Evolutionary conservation across 2,329 filamentous ascomycete species (phyloP), one percentile per base, ranked within the genome.

Genomic region (Calonectria pseudoturangicola): DNA sequence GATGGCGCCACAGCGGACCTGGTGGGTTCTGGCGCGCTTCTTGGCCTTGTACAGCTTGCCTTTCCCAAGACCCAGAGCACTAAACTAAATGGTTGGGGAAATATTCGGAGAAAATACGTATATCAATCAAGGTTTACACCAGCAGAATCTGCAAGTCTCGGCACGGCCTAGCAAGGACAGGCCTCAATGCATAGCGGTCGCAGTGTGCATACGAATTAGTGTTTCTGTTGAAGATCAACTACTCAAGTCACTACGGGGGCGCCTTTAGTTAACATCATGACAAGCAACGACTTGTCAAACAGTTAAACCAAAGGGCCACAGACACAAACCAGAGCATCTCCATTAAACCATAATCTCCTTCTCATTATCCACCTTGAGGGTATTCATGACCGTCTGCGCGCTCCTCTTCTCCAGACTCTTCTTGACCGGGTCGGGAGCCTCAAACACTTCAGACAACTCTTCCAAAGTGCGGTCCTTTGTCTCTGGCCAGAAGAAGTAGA

Each of bases 371-470:
- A 82, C 79, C 64, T 82, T 81, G 67, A 86, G 76, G 16, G 83
- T 86, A 41, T 85, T 84, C 74, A 87, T 78, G 3, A 88, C 86
- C 4, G 86, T 88, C 68, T 82, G 80, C 0, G 85, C 84, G 71
- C 79, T 84, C 65, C 87, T 78, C 80, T 85, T 85, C 77, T 85
- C 82, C 50, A 86, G 73, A 72, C 83, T 85, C 81, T 86, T 86
- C 80, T 84, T 85, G 18, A 88, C 86, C 0, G 87, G 87, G 75
- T 88, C 85, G 2, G 79, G 82, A 0, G 86, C 79, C n/a, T 83
- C 81, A 75, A 89, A 89, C 33, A 91, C 88, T 68, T 87, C 86
- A 9, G 87, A 86, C 68, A 91, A 73, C 78, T 91, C 89, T 81
- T 91, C 89, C 39, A 91, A 83, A 27, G 88, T 79, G 33, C 85